These are phyloP conservation scores for Neurospora sp. DNA, from an alignment of 495 filamentous ascomycete species.

Conservation along the genomic window DNA sequence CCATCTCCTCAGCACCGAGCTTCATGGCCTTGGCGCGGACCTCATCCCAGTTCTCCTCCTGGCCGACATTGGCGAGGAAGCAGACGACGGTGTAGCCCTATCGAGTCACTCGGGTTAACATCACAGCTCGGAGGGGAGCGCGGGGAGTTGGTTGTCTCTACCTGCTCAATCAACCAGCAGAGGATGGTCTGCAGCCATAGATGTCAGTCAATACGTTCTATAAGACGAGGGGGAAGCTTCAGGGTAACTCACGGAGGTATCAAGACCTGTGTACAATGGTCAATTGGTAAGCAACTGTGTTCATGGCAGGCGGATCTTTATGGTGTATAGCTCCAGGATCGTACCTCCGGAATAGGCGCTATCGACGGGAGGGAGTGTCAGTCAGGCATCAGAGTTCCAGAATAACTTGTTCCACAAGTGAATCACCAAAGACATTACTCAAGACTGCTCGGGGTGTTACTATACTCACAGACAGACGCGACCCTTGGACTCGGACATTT, in stretches of 20 bases:
- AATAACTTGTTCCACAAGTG: not conserved
- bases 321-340: conserved; percentile 1
- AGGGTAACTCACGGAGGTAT: conserved; percentile 46
- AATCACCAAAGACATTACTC: not conserved
- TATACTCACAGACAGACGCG: conserved; percentile 35
- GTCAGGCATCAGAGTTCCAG: not conserved
- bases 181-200: conserved; percentile 21
- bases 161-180: conserved; percentile 56
- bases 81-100: conserved; percentile 27
- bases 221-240: conserved; percentile 18
- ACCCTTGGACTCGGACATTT: conserved; percentile 28
- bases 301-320: not conserved
- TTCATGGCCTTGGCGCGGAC: conserved; percentile 59
- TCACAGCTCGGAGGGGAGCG: conserved; percentile 9
- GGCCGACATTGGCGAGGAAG: conserved; percentile 50
- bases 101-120: conserved; percentile 29
- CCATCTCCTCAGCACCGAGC: conserved; percentile 55
- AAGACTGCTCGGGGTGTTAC: conserved; percentile 2
- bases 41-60: conserved; percentile 31
- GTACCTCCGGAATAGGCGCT: conserved; percentile 39
- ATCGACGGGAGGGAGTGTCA: conserved; percentile 7
- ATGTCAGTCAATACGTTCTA: not conserved
- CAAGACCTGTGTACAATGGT: conserved; percentile 37
- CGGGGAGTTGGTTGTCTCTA: not conserved
- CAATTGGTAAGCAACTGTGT: conserved; percentile 5